Base-by-base conservation (phyloP, 2,329 filamentous ascomycete species). In the Calonectria montana region DNA sequence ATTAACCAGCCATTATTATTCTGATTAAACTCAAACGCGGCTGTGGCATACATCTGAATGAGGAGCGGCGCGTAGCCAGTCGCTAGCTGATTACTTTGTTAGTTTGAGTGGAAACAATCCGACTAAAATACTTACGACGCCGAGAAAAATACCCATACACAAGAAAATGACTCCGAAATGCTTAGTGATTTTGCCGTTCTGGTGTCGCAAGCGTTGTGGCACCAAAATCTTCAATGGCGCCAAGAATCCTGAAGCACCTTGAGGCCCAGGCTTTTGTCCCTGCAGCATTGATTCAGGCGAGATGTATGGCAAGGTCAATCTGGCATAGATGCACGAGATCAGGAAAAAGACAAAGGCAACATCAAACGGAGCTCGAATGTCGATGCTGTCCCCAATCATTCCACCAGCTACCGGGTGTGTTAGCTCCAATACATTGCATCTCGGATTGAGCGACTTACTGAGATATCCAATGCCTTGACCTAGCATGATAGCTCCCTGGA, bases 401-500 rank as follows among this genome's bases (percentile, higher is more conserved):
- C 93, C 93, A 6, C 93, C 93, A 1, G 88, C 86, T 88, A 41
- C 15, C 2, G 0, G 18, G 13, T 4, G 1, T 0, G 27, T 76
- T 10, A 79, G 66, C 7, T 0, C 7, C 3, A 13, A 27, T 2
- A 2, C 6, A 23, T 6, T 7, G 21, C 12, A 31, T 5, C 13
- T 10, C 21, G 16, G 15, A 23, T 18, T 35, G 31, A 5, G 43
- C 13, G 18, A 8, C 65, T 69, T 80, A 89, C 87, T 79, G 1
- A 94, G 83, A 66, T 90, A 93, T 0, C 91, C 92, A 10, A 91
- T 84, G 0, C 91, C 90, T 4, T 89, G 89, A 0, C 92, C 93
- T 2, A 94, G 85, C 88, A 94, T 92, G 68, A 92, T 89, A 66
- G 87, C 88, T 0, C 93, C 93, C 74, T 93, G 91, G 0, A 94